phyloP scores from a whole-genome alignment of 441 rosid genomes.

The Erodium texanum region DNA sequence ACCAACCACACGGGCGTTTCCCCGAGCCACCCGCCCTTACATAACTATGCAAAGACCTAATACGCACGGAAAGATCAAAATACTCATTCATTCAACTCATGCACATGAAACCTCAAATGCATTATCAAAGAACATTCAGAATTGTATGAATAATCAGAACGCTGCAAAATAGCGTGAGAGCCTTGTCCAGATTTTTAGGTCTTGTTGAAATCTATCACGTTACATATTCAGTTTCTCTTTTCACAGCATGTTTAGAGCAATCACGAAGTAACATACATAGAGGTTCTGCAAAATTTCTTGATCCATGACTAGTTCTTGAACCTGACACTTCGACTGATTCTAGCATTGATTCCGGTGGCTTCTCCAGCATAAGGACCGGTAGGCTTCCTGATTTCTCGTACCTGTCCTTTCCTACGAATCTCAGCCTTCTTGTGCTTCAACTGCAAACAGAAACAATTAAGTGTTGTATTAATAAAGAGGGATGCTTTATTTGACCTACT shows the following conservation, averaged over 20 bases:
- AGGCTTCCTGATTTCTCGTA: slow-evolving; percentile 45
- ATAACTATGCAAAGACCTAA: too few relatives aligned
- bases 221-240: too few relatives aligned
- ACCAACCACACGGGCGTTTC: too few relatives aligned
- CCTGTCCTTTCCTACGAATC: slow-evolving; percentile 55
- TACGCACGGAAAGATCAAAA: too few relatives aligned
- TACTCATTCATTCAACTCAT: too few relatives aligned
- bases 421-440: slow-evolving; percentile 38
- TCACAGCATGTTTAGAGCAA: too few relatives aligned
- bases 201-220: not conserved
- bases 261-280: not conserved
- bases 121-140: not conserved
- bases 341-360: slow-evolving; percentile 54
- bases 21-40: too few relatives aligned
- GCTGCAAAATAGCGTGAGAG: not conserved
- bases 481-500: not conserved
- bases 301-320: slow-evolving; percentile 29
- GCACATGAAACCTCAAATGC: not conserved
- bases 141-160: too few relatives aligned
- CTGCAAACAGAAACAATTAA: slow-evolving; percentile 27
- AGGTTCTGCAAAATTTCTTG: not conserved
- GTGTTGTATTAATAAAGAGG: not conserved
- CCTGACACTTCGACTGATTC: slow-evolving; percentile 57
- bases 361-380: slow-evolving; percentile 64
- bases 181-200: too few relatives aligned